These are phyloP conservation scores for Fusarium brachygibbosum DNA, from an alignment of 2,329 filamentous ascomycete genomes.

Conservation along the genomic window DNA sequence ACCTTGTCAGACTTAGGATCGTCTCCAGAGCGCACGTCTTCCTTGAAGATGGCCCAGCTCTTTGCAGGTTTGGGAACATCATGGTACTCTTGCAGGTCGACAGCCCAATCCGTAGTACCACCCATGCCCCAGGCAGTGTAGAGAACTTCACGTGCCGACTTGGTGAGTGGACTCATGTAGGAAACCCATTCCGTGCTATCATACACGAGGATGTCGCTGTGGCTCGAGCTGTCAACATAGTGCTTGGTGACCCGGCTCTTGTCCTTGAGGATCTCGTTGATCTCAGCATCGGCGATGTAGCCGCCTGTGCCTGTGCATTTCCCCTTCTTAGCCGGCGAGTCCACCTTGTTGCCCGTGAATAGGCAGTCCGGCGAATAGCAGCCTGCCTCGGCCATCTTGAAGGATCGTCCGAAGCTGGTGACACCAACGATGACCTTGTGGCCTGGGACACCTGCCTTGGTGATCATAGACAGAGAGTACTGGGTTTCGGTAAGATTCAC, in stretches of 20 bases:
- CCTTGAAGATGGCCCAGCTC: background rate
- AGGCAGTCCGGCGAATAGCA: background rate
- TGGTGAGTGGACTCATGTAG: constrained; percentile 1
- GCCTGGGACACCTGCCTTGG: background rate
- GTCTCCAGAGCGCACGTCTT: accelerated
- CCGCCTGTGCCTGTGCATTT: background rate
- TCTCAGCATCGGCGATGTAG: constrained; percentile 8
- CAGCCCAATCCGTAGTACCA: constrained; percentile 3
- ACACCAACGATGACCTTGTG: constrained; percentile 6
- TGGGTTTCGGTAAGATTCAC: constrained; percentile 12
- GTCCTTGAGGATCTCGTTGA: background rate
- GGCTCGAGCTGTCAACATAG: background rate
- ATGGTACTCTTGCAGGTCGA: background rate
- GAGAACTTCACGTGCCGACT: background rate
- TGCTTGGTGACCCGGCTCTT: constrained; percentile 3
- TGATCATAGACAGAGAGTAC: constrained; percentile 3
- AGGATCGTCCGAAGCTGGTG: background rate
- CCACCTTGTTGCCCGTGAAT: background rate
- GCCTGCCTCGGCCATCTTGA: background rate
- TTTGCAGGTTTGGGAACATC: background rate
- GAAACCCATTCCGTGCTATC: background rate
- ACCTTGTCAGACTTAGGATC: constrained; percentile 12
- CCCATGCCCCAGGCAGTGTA: background rate
- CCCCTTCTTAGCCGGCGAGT: background rate
- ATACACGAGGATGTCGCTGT: constrained; percentile 4